Evolutionary conservation across 257 asterid genomes (phyloP).

Genomic region (Ocimum tenuiflorum): DNA sequence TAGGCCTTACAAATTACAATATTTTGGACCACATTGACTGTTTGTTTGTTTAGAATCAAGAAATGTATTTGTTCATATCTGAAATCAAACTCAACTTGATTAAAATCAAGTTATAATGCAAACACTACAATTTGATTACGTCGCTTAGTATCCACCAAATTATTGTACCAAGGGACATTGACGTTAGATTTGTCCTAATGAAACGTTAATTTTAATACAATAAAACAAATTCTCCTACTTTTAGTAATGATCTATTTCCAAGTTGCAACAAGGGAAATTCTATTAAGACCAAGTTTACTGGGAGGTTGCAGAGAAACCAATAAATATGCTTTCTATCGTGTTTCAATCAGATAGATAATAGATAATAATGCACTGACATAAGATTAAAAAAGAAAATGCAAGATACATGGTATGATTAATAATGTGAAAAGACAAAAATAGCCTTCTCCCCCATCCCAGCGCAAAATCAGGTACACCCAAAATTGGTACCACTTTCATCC

Average conservation of each 20-base stretch:
- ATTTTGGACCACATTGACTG: no score
- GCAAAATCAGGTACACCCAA: neutral
- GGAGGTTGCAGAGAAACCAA: neutral
- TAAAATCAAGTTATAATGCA: no score
- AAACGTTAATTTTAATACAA: neutral
- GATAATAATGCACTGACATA: neutral
- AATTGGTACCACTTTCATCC: neutral
- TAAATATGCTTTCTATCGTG: neutral
- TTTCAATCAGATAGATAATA: neutral
- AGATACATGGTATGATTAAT: neutral
- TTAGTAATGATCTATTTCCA: neutral
- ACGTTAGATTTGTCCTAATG: no score
- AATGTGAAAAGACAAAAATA: constrained; percentile 6
- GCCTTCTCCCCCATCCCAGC: neutral
- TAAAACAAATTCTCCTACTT: neutral
- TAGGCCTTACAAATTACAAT: no score
- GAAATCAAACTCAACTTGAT: no score
- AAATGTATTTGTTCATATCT: no score
- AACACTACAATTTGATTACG: no score
- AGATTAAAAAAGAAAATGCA: no score
- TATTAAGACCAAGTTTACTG: neutral
- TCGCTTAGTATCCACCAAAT: no score
- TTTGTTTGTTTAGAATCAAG: no score
- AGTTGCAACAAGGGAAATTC: no score
- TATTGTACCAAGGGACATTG: no score